Evolutionary conservation across 345 rosid genomes (phyloP).

Genomic region (Populus deltoides): DNA sequence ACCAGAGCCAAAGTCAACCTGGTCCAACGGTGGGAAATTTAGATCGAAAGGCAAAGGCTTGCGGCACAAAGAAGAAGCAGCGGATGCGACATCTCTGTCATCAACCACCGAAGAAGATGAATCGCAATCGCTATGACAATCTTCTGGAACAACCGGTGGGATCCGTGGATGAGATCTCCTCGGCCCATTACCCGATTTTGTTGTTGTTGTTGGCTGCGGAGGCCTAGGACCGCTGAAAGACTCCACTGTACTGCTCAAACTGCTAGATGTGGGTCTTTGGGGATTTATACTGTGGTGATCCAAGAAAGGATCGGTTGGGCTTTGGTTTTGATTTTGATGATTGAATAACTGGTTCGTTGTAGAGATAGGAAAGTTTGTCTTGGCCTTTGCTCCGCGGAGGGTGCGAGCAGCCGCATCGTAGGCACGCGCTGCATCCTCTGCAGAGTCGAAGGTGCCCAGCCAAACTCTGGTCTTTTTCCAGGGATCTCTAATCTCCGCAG

Average conservation of each 20-base stretch:
- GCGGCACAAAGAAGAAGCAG: conserved; percentile 31
- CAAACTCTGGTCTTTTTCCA: conserved; percentile 78
- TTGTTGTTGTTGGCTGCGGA: conserved; percentile 4
- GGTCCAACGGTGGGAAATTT: conserved; percentile 80
- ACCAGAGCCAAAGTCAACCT: conserved; percentile 41
- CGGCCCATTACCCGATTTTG: conserved; percentile 7
- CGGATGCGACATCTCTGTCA: conserved; percentile 50
- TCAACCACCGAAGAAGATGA: conserved; percentile 88
- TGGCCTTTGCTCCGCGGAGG: conserved; percentile 88
- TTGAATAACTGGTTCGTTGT: background rate
- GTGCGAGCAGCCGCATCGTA: conserved; percentile 79
- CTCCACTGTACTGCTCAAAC: conserved; percentile 95
- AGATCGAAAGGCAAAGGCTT: conserved; percentile 69
- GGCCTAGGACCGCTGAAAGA: conserved; percentile 85
- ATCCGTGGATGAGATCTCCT: conserved; percentile 51
- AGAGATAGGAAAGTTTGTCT: conserved; percentile 66
- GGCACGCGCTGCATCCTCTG: conserved; percentile 87
- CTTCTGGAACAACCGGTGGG: conserved; percentile 70
- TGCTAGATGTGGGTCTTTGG: conserved; percentile 73
- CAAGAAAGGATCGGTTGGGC: conserved; percentile 7
- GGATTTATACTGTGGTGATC: conserved; percentile 38
- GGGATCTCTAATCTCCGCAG: conserved; percentile 96
- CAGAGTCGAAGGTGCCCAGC: conserved; percentile 94
- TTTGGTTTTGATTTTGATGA: background rate
- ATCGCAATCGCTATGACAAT: conserved; percentile 90